Evolutionary conservation across 2,329 filamentous ascomycete genomes (phyloP), one percentile per base, ranked within the genome.

Genomic region (Mycogone perniciosa): DNA sequence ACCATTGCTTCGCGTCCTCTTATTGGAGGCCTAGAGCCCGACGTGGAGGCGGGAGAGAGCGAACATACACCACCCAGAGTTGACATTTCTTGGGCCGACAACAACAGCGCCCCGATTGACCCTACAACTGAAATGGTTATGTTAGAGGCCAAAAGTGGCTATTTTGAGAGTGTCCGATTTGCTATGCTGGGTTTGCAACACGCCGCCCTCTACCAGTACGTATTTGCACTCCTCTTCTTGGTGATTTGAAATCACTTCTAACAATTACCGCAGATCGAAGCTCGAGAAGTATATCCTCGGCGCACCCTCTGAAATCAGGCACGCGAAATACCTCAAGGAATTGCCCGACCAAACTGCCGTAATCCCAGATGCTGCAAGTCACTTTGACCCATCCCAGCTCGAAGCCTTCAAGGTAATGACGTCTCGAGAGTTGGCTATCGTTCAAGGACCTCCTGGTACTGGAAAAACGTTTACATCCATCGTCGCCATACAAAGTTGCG

Each of bases 401-500:
- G 65, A 70, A 3, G 89, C 89, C 0, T 73, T 93, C 0, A 70
- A 77, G 11, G 74, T 81, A 1, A 90, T 95, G 54, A 67, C 93
- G 1, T 86, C 84, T 0, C 86, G 82, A 51, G 79, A 81, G 43
- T 62, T 96, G 1, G 81, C 88, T 0, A 82, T 96, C 31, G 69
- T 96, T 0, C 91, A 96, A 69, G 91, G 91, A 0, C 90, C 90
- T 7, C 90, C 89, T 0, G 79, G 79, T 0, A 81, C 78, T 0
- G 79, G 79, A 4, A 96, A 96, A 63, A 96, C 91, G 0, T 86
- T 86, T 56, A 86, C 90, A 0, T 93, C 89, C 0, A 81, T 92
- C 2, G 71, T 83, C 29, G 85, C 86, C 0, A 65, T 96, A 7
- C 57, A 65, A 10, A 67, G 63, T 31, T 55, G 60, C 3, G 46